Evolutionary conservation across 805 yeast genomes (phyloP).

Genomic region (Candida chauliodis): DNA sequence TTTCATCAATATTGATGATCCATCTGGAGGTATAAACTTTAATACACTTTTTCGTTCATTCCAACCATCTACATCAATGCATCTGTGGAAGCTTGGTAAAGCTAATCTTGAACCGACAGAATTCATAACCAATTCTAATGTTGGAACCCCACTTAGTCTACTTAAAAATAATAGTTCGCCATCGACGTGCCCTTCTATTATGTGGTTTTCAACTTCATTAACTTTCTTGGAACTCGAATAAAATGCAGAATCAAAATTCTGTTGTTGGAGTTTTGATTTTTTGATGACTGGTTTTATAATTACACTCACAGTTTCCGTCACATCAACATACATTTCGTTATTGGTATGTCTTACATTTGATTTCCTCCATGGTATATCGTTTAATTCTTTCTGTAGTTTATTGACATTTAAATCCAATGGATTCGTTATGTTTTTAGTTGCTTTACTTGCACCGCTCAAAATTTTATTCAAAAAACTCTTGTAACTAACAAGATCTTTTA

Average conservation of each 20-base stretch:
- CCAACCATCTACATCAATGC: constrained; percentile 60
- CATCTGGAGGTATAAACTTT: constrained; percentile 87
- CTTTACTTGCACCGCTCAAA: constrained; percentile 37
- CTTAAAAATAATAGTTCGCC: constrained; percentile 66
- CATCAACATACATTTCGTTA: constrained; percentile 84
- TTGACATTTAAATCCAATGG: constrained; percentile 1
- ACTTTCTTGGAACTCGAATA: constrained; percentile 18
- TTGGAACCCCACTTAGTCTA: constrained; percentile 76
- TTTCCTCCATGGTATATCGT: constrained; percentile 71
- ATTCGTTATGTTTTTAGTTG: constrained; percentile 10
- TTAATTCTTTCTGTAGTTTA: constrained; percentile 2
- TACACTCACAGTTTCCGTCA: constrained; percentile 62
- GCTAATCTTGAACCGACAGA: constrained; percentile 42
- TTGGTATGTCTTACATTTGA: constrained; percentile 65
- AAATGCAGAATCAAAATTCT: constrained; percentile 28
- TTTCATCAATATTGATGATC: constrained; percentile 56
- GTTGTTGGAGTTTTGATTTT: constrained; percentile 17
- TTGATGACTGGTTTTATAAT: constrained; percentile 38
- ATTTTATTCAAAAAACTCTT: constrained; percentile 53
- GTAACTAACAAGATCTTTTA: constrained; percentile 68
- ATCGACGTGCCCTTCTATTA: constrained; percentile 50
- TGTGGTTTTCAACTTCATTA: constrained; percentile 20
- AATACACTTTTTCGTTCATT: constrained; percentile 41
- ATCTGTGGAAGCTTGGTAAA: constrained; percentile 68
- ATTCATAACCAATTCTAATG: constrained; percentile 54